Percentiles rank a stretch among this genome's conserved stretches.
These are phyloP conservation scores for Gloeopeniophorella convolvens DNA, from an alignment of 768 basidiomycete genomes.

Conservation along the genomic window DNA sequence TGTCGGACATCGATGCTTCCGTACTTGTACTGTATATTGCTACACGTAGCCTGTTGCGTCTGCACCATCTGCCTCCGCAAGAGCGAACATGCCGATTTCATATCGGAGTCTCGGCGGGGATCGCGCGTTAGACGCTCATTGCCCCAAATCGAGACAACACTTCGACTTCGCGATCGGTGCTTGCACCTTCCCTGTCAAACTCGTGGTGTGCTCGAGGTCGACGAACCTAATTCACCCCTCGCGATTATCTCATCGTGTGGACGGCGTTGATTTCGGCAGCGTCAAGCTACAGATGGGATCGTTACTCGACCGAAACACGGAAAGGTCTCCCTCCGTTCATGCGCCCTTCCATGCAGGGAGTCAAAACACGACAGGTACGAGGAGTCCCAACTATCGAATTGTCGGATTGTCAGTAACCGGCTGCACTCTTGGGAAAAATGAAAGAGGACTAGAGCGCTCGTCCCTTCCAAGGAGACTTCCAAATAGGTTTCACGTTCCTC, in stretches of 20 bases:
- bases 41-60: not conserved
- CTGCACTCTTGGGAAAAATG: too few relatives aligned
- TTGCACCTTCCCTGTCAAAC: constrained; percentile 17
- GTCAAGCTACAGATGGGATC: not conserved
- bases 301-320: not conserved
- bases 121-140: constrained; percentile 6
- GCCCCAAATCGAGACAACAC: constrained; percentile 9
- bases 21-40: constrained; percentile 5
- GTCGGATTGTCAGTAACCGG: too few relatives aligned
- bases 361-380: too few relatives aligned
- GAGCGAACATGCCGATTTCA: constrained; percentile 4
- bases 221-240: not conserved
- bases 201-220: constrained; percentile 16
- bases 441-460: not conserved
- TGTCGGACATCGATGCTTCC: constrained; percentile 4
- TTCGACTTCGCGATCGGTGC: constrained; percentile 18
- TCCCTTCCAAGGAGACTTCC: not conserved
- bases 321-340: not conserved
- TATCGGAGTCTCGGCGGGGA: constrained; percentile 4
- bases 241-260: not conserved
- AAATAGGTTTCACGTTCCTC: not conserved
- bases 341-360: not conserved
- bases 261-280: not conserved
- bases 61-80: not conserved
- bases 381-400: too few relatives aligned